Conservation (phyloP, 2,329 filamentous ascomycete species). For the Macrophomina tecta region DNA sequence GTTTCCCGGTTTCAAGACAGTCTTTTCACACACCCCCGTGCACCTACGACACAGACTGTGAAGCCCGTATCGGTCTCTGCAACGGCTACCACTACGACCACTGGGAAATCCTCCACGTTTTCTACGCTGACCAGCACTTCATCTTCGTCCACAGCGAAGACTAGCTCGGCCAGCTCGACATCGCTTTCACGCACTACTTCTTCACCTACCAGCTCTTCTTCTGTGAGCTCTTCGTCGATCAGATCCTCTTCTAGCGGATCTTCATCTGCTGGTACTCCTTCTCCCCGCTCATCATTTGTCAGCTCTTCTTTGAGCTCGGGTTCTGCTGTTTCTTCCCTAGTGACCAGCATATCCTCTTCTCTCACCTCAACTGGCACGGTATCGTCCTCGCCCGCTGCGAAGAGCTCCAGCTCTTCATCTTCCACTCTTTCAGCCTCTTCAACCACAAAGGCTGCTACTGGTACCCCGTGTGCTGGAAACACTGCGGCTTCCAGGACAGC, state of each 20-base stretch:
- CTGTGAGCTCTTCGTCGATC: too few species aligned
- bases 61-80: neutral
- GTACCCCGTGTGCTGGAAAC: conserved; percentile 19
- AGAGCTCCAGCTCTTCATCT: neutral
- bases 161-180: too few species aligned
- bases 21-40: too few species aligned
- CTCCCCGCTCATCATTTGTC: too few species aligned
- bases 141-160: neutral
- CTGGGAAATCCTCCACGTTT: neutral
- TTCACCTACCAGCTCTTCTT: too few species aligned
- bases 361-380: neutral
- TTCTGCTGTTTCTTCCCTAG: neutral
- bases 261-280: too few species aligned
- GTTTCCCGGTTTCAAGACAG: too few species aligned
- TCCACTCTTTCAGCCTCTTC: conserved; percentile 4
- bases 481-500: conserved; percentile 14
- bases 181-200: too few species aligned
- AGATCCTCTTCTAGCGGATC: too few species aligned
- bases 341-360: neutral
- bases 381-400: neutral
- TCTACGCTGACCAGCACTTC: neutral
- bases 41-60: conserved; percentile 1
- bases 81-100: neutral
- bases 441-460: neutral
- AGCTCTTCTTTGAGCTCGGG: neutral